Evolutionary conservation across 805 yeast genomes (phyloP), one percentile per base, ranked within the genome.

Genomic region (Jamesozyma jinghongensis): DNA sequence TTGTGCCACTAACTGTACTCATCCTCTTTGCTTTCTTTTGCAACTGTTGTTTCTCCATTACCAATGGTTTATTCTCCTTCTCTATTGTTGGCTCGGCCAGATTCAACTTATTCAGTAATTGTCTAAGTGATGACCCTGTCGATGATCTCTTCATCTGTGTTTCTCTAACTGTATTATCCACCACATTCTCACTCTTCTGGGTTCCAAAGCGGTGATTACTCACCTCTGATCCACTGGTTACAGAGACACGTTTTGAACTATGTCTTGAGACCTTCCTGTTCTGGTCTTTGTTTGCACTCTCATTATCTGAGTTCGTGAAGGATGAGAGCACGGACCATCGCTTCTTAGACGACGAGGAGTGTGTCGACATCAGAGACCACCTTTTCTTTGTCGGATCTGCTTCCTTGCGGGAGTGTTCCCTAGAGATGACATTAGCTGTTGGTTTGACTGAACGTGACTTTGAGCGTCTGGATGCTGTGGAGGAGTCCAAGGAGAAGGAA

Each of bases 41-140:
- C 5, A 17, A 26, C 6, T 33, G 17, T 26, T 13, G 45, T 32
- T 19, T 35, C 33, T 17, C 30, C 19, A 13, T 53, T 54, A 42
- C 51, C 56, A 31, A 44, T 37, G 43, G 32, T 13, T 19, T 12
- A 14, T 33, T 33, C 20, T 33, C 36, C 14, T 33, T 33, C 12
- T 33, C 26, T 22, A 10, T 7, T 7, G 26, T 20, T 5, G 25
- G 11, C 17, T 33, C 36, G 3, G 14, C 13, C 12, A 25, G 20
- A 13, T 12, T 19, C 7, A 22, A 22, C 10, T 56, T 54, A 32
- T 53, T 55, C 18, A 59, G 50, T 41, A 58, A 38, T 32, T 57
- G 61, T 34, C 58, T 57, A 34, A 59, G 45, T 3, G 64, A 58
- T 3, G 59, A 53, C 17, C 63, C 54, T 2, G 64, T 59, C 1